Conservation (phyloP, 2,329 filamentous ascomycete genomes). For the Penicillium vulpinum region DNA sequence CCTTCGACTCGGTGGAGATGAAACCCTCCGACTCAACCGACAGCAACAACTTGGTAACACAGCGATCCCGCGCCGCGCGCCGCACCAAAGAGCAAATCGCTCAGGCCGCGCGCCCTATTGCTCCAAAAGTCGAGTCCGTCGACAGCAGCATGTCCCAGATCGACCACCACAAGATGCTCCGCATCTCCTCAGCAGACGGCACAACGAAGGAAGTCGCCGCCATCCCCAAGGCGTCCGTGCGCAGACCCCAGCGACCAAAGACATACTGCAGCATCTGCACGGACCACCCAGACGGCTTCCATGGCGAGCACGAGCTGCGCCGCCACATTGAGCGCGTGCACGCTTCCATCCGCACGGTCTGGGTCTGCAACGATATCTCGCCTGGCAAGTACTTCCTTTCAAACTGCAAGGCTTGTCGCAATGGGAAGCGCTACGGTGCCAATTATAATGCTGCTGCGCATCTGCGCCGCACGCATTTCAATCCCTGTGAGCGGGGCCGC, state of each 20-base stretch:
- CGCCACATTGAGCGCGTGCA: slow-evolving; percentile 71
- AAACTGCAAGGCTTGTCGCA: slow-evolving; percentile 80
- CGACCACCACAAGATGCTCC: slow-evolving; percentile 51
- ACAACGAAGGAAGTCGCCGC: slow-evolving; percentile 56
- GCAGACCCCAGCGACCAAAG: slow-evolving; percentile 69
- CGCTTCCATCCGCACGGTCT: slow-evolving; percentile 57
- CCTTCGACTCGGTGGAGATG: slow-evolving; percentile 51
- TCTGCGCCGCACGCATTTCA: slow-evolving; percentile 84
- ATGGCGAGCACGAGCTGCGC: slow-evolving; percentile 79
- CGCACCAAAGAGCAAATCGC: slow-evolving; percentile 52
- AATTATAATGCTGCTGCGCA: slow-evolving; percentile 97
- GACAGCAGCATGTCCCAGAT: slow-evolving; percentile 30
- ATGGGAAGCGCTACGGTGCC: slow-evolving; percentile 76
- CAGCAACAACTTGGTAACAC: slow-evolving; percentile 47
- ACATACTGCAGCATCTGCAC: slow-evolving; percentile 70
- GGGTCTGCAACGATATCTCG: slow-evolving; percentile 63
- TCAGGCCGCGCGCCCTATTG: slow-evolving; percentile 51
- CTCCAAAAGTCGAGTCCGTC: slow-evolving; percentile 46
- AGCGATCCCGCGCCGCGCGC: slow-evolving; percentile 47
- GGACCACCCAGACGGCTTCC: slow-evolving; percentile 74
- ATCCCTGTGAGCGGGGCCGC: slow-evolving; percentile 59
- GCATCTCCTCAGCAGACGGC: slow-evolving; percentile 54
- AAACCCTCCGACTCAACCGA: slow-evolving; percentile 51
- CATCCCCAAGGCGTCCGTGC: slow-evolving; percentile 57
- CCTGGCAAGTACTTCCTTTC: slow-evolving; percentile 64